phyloP scores from a whole-genome alignment of 371 early-diverging fungal species.

The Mucor indicus region DNA sequence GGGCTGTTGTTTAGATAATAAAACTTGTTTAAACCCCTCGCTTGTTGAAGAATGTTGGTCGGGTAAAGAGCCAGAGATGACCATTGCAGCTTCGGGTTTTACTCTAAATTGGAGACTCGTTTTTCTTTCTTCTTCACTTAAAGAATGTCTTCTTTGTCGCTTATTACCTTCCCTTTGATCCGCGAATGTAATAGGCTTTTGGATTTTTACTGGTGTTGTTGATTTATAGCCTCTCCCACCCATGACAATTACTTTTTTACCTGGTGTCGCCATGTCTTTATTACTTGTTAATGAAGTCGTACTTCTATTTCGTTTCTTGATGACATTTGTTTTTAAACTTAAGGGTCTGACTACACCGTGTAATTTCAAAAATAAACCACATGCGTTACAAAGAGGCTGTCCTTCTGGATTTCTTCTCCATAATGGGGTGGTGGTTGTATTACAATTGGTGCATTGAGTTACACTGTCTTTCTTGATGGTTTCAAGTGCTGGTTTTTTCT shows the following conservation, averaged over 20 bases:
- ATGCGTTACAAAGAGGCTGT: conserved; percentile 26
- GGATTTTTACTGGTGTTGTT: too few relatives aligned
- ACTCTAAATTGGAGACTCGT: not conserved
- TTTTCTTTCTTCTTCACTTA: conserved; percentile 3
- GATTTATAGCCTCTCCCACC: too few relatives aligned
- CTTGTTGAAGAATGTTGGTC: not conserved
- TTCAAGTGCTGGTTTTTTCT: not conserved
- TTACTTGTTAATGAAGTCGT: not conserved
- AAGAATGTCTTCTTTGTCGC: conserved; percentile 9
- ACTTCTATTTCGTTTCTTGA: conserved; percentile 24
- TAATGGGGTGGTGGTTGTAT: conserved; percentile 25
- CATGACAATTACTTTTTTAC: not conserved
- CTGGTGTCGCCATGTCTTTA: not conserved
- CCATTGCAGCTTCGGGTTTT: conserved; percentile 7
- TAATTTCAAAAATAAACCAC: conserved; percentile 27
- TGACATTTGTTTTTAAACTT: conserved; percentile 29
- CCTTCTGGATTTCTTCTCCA: conserved; percentile 34
- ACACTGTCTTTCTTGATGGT: not conserved
- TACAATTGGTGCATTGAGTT: conserved; percentile 27
- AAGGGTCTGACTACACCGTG: conserved; percentile 26
- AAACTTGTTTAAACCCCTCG: conserved; percentile 5
- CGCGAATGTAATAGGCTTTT: too few relatives aligned
- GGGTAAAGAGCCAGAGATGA: conserved; percentile 6
- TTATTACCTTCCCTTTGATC: too few relatives aligned
- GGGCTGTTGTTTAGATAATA: conserved; percentile 9